Percentiles rank a stretch among this genome's conserved stretches.
Conservation (phyloP, 441 rosid genomes). For the Arabidopsis lyrata region DNA sequence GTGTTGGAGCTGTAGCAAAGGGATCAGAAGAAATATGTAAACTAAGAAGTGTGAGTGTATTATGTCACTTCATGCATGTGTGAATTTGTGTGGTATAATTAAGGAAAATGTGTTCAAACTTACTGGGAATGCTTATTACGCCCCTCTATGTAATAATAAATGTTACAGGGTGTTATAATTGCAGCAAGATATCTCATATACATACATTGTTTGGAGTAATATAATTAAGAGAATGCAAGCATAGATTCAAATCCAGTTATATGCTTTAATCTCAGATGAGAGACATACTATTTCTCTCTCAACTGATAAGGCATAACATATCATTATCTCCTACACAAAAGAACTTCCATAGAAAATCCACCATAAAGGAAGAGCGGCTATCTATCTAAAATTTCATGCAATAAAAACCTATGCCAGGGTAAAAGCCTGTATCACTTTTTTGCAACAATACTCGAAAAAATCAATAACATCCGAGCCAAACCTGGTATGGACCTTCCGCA, state of each 20-base stretch:
- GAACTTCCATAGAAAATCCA: conserved; percentile 24
- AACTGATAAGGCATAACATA: conserved; percentile 4
- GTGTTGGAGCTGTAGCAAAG: conserved; percentile 87
- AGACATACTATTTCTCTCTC: conserved; percentile 3
- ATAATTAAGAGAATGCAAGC: conserved; percentile 3
- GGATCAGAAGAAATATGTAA: conserved; percentile 38
- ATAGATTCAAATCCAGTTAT: conserved; percentile 15
- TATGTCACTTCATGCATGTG: conserved; percentile 47
- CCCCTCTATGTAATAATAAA: conserved; percentile 50
- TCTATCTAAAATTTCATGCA: conserved; percentile 1
- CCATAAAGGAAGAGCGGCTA: conserved; percentile 7
- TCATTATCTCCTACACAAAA: conserved; percentile 6
- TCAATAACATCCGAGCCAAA: conserved; percentile 37
- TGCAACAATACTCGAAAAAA: conserved; percentile 14
- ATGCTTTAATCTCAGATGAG: conserved; percentile 9
- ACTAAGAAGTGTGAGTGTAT: conserved; percentile 44
- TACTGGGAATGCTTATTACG: conserved; percentile 42
- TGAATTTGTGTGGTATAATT: conserved; percentile 48
- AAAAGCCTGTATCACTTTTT: conserved; percentile 27
- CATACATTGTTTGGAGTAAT: conserved; percentile 18
- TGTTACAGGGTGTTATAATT: conserved; percentile 23
- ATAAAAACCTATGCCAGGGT: neutral
- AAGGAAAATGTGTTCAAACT: conserved; percentile 39
- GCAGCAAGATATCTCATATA: conserved; percentile 24
- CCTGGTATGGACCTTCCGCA: conserved; percentile 43